phyloP scores from a whole-genome alignment of 192 early-diverging fungal genomes.

The Linnemannia elongata region DNA sequence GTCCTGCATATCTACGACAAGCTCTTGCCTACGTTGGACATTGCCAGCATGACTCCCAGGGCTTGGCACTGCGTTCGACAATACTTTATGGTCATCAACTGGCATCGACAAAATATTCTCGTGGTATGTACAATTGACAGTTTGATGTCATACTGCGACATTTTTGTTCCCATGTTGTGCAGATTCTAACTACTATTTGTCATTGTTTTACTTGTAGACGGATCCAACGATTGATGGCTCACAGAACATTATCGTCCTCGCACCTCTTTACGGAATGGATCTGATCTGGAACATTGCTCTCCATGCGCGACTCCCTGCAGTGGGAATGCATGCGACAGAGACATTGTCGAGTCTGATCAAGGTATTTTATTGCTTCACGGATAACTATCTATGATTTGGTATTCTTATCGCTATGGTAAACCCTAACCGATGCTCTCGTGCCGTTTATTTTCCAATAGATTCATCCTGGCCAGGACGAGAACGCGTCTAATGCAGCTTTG shows the following conservation, averaged over 20 bases:
- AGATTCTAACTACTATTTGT: neutral
- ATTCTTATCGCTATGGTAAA: neutral
- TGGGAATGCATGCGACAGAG: constrained; percentile 54
- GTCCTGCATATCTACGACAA: constrained; percentile 56
- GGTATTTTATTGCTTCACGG: constrained; percentile 4
- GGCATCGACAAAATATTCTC: constrained; percentile 32
- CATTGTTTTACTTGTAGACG: constrained; percentile 13
- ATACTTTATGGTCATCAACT: constrained; percentile 59
- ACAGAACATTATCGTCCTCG: constrained; percentile 38
- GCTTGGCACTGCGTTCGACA: constrained; percentile 56
- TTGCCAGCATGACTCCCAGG: constrained; percentile 51
- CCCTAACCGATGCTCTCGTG: neutral
- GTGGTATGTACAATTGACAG: constrained; percentile 27
- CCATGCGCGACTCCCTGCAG: constrained; percentile 40
- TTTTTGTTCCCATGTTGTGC: neutral
- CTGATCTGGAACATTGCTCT: constrained; percentile 64
- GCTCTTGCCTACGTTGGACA: constrained; percentile 50
- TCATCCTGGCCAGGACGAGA: constrained; percentile 36
- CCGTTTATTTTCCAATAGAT: constrained; percentile 15
- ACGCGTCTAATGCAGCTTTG: constrained; percentile 13
- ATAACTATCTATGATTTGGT: neutral
- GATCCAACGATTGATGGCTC: constrained; percentile 16
- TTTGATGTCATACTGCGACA: neutral
- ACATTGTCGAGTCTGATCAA: constrained; percentile 49
- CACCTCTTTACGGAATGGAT: constrained; percentile 57